Conservation (phyloP, 306 rosid species). For the Cyamopsis tetragonoloba region DNA sequence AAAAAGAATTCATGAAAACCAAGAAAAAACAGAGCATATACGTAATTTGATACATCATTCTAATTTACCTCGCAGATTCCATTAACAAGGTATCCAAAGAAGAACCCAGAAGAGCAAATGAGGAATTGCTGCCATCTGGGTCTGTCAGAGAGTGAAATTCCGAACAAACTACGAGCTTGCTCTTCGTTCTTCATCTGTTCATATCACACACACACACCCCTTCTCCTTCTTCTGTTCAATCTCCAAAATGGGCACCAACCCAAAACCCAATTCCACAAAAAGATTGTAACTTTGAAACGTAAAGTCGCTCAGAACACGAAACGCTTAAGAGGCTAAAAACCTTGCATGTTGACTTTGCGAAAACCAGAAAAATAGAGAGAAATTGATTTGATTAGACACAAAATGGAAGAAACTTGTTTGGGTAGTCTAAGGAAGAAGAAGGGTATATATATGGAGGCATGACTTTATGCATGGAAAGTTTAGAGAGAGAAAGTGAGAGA, state of each 20-base stretch:
- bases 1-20: slow-evolving; percentile 4
- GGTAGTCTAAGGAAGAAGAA: slow-evolving; percentile 8
- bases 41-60: not conserved
- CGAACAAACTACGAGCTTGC: slow-evolving; percentile 70
- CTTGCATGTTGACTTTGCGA: slow-evolving; percentile 55
- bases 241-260: not conserved
- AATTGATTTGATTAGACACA: not conserved
- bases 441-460: not conserved
- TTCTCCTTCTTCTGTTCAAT: not conserved
- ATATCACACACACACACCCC: not conserved
- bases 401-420: slow-evolving; percentile 25
- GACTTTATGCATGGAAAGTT: slow-evolving; percentile 17
- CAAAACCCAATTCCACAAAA: slow-evolving; percentile 27
- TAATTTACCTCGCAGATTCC: slow-evolving; percentile 82
- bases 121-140: slow-evolving; percentile 92
- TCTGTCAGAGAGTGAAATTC: slow-evolving; percentile 81
- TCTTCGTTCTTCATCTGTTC: slow-evolving; percentile 70
- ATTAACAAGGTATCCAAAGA: slow-evolving; percentile 93
- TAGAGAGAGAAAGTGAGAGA: slow-evolving; percentile 20
- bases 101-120: slow-evolving; percentile 89
- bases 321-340: not conserved
- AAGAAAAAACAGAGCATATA: slow-evolving; percentile 2
- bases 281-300: not conserved
- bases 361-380: not conserved
- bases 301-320: not conserved